Evolutionary conservation across 108 stramenopile species (phyloP).

Genomic region (Cyclotella cryptica): DNA sequence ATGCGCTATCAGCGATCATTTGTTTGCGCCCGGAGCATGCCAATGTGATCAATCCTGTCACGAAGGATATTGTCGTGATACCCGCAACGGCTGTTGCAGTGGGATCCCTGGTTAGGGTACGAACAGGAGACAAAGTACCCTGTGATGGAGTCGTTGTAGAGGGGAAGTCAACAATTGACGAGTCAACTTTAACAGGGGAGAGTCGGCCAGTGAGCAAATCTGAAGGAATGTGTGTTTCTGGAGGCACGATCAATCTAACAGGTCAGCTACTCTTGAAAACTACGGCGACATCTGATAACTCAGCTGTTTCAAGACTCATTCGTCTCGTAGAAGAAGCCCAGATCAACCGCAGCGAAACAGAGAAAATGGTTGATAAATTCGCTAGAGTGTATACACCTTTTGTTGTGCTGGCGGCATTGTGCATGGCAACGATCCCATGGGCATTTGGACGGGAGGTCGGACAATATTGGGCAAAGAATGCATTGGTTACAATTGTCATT

Average conservation of each 20-base stretch:
- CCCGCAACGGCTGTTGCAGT: constrained; percentile 69
- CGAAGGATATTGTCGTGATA: constrained; percentile 63
- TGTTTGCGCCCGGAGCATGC: constrained; percentile 78
- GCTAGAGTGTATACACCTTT: constrained; percentile 81
- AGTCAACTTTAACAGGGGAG: constrained; percentile 84
- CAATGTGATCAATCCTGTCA: constrained; percentile 68
- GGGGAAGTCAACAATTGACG: constrained; percentile 71
- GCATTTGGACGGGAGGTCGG: constrained; percentile 67
- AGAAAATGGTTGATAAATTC: constrained; percentile 83
- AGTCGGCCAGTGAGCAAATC: constrained; percentile 76
- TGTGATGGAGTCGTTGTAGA: constrained; percentile 91
- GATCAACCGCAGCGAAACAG: constrained; percentile 77
- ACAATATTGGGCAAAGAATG: constrained; percentile 64
- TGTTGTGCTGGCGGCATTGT: constrained; percentile 61
- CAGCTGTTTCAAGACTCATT: constrained; percentile 79
- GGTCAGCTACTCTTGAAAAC: constrained; percentile 72
- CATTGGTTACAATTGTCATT: constrained; percentile 80
- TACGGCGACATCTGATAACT: constrained; percentile 73
- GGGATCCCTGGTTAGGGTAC: constrained; percentile 85
- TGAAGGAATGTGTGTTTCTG: constrained; percentile 58
- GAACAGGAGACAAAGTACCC: constrained; percentile 91
- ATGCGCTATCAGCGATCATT: constrained; percentile 79
- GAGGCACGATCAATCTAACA: constrained; percentile 80
- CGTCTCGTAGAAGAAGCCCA: constrained; percentile 87
- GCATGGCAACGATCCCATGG: constrained; percentile 85